Evolutionary conservation across 495 filamentous ascomycete species (phyloP), one percentile per base, ranked within the genome.

Genomic region (Podospora pseudocomata): DNA sequence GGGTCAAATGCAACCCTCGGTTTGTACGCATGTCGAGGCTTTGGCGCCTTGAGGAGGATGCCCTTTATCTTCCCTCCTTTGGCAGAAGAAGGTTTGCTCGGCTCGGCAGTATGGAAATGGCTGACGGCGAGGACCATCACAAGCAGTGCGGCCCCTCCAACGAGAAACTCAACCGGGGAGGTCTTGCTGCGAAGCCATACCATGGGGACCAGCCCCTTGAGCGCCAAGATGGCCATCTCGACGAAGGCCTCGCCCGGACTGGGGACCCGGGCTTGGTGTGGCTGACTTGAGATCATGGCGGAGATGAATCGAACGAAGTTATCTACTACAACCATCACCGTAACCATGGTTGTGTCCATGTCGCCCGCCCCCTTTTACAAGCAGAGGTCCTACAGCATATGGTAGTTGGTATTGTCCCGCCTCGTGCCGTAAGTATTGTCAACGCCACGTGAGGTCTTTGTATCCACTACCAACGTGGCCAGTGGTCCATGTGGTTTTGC

Each of bases 171-270:
- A 13, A 65, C 16, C 0, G 72, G 70, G 0, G 74, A 71, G 0
- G 57, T 62, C 16, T 67, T 71, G 68, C 68, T 74, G 16, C 67
- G 70, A 13, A 73, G 60, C 74, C 74, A 76, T 1, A 76, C 57
- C 34, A 73, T 61, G 34, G 71, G 65, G 3, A 71, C 70, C 26
- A 74, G 28, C 7, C 71, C 49, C 60, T 69, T 74, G 57, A 76
- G 30, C 2, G 68, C 68, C 1, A 67, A 20, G 59, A 74, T 71
- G 3, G 62, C 64, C 2, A 32, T 60, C 18, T 69, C 53, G 55
- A 75, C 49, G 9, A 72, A n/a, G 23, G 66, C 49, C 19, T 72
- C 67, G 19, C 54, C 28, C 32, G 66, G 23, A 13, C 49, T 60
- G 18, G 44, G 39, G 6, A 16, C 39, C 9, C 39, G 5, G 56